Conservation (phyloP, 495 filamentous ascomycete species). For the Xylaria bambusicola region DNA sequence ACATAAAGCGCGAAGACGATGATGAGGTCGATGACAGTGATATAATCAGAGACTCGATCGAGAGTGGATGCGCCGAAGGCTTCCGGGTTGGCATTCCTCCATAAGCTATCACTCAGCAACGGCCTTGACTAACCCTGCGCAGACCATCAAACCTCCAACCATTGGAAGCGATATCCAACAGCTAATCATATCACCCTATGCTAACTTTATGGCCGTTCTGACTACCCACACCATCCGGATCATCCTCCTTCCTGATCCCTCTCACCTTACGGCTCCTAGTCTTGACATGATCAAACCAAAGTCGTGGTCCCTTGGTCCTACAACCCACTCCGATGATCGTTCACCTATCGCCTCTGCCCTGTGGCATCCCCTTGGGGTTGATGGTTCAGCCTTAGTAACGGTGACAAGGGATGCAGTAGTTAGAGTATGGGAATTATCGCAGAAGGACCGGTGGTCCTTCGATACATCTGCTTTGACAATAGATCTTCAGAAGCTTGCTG, state of each 20-base stretch:
- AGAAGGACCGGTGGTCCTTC: slow-evolving; percentile 78
- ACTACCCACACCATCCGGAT: slow-evolving; percentile 85
- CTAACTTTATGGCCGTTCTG: slow-evolving; percentile 76
- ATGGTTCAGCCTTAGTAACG: slow-evolving; percentile 73
- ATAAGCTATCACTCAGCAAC: slow-evolving; percentile 3
- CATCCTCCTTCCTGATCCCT: slow-evolving; percentile 72
- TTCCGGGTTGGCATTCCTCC: slow-evolving; percentile 44
- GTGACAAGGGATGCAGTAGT: slow-evolving; percentile 83
- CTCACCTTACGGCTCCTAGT: slow-evolving; percentile 67
- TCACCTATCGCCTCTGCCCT: slow-evolving; percentile 72
- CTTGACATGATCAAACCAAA: slow-evolving; percentile 68
- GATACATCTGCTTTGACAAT: slow-evolving; percentile 77
- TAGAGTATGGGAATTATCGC: slow-evolving; percentile 82
- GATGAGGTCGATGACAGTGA: slow-evolving; percentile 35
- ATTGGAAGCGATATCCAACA: slow-evolving; percentile 77
- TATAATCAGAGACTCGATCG: slow-evolving; percentile 32
- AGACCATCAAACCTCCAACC: slow-evolving; percentile 67
- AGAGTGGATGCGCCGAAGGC: slow-evolving; percentile 37
- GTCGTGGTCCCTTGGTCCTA: slow-evolving; percentile 82
- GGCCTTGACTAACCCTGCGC: slow-evolving; percentile 23
- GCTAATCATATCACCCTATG: slow-evolving; percentile 76
- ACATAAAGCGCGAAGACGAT: slow-evolving; percentile 37
- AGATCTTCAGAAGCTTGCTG: slow-evolving; percentile 78
- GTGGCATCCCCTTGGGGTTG: slow-evolving; percentile 84
- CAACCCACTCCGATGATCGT: slow-evolving; percentile 81